Evolutionary conservation across 805 yeast genomes (phyloP).

Genomic region (Saturnispora galanensis): DNA sequence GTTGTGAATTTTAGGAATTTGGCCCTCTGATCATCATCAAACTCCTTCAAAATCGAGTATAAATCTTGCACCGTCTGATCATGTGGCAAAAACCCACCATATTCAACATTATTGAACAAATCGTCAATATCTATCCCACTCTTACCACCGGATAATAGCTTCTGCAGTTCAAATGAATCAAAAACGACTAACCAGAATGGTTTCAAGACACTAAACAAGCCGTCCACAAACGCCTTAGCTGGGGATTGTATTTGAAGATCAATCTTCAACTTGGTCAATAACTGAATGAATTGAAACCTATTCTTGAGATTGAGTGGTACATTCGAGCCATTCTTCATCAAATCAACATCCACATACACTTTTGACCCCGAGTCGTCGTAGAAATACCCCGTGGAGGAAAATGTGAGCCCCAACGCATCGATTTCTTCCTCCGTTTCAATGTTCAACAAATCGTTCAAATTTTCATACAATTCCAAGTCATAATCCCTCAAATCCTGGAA

Average conservation of each 20-base stretch:
- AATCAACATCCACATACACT: conserved; percentile 37
- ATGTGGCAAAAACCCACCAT: conserved; percentile 49
- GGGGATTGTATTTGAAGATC: conserved; percentile 53
- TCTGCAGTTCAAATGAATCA: conserved; percentile 73
- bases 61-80: conserved; percentile 56
- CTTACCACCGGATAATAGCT: conserved; percentile 73
- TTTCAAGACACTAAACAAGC: conserved; percentile 58
- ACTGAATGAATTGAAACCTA: conserved; percentile 63
- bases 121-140: conserved; percentile 63
- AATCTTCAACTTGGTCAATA: conserved; percentile 69
- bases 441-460: conserved; percentile 49
- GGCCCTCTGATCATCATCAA: conserved; percentile 50
- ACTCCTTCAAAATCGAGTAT: conserved; percentile 70
- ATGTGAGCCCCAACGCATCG: conserved; percentile 50
- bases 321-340: conserved; percentile 50
- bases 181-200: conserved; percentile 78
- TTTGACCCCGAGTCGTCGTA: conserved; percentile 18
- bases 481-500: conserved; percentile 70
- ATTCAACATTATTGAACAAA: conserved; percentile 49
- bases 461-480: conserved; percentile 58
- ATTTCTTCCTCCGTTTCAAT: conserved; percentile 45
- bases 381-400: conserved; percentile 47
- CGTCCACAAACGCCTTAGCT: conserved; percentile 54
- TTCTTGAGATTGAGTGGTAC: conserved; percentile 34
- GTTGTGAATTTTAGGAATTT: conserved; percentile 81